Conservation (phyloP, 305 asterid species). For the Solanum hybrid region DNA sequence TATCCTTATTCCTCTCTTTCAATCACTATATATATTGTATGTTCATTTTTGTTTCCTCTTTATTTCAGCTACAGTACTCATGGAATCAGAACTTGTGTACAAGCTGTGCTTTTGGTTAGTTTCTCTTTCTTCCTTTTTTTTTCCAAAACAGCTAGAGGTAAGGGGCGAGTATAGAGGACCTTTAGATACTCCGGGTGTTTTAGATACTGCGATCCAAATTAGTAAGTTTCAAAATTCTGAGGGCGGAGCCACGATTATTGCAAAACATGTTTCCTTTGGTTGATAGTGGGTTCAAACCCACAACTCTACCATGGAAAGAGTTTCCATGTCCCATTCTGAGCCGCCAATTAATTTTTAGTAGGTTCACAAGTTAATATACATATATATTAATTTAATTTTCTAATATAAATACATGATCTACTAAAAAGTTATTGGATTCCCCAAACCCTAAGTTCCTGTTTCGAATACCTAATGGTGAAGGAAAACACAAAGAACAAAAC, state of each 20-base stretch:
- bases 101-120: conserved; percentile 75
- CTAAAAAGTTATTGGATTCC: too few relatives aligned
- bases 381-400: too few relatives aligned
- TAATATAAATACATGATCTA: background rate
- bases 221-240: background rate
- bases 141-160: background rate
- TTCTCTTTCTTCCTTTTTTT: background rate
- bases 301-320: background rate
- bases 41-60: background rate
- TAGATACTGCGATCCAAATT: background rate
- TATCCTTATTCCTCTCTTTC: background rate
- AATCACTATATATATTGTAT: background rate
- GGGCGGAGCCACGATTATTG: background rate
- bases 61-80: conserved; percentile 53
- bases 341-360: too few relatives aligned
- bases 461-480: too few relatives aligned
- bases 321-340: background rate
- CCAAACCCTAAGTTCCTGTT: too few relatives aligned
- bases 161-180: background rate
- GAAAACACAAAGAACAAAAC: too few relatives aligned
- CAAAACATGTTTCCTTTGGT: background rate
- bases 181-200: background rate
- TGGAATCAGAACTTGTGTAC: conserved; percentile 74
- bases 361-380: background rate
- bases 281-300: background rate